phyloP scores from a whole-genome alignment of 2,329 filamentous ascomycete genomes.

The Verticillium klebahnii region DNA sequence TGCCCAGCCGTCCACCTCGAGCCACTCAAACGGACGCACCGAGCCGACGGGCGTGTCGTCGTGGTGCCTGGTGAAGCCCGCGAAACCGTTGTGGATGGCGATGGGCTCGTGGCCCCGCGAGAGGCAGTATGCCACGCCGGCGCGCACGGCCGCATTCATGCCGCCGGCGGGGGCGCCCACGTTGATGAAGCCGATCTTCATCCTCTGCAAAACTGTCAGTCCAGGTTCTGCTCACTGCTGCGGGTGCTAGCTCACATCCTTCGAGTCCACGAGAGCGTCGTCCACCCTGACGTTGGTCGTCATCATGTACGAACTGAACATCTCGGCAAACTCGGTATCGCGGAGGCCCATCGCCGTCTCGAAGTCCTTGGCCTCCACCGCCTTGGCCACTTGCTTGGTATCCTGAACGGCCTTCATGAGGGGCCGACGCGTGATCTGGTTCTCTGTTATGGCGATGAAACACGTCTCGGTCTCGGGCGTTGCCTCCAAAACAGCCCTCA shows the following conservation, averaged over 20 bases:
- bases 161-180: constrained; percentile 94
- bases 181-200: constrained; percentile 94
- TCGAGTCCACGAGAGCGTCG: constrained; percentile 58
- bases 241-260: constrained; percentile 52
- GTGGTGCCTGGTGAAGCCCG: constrained; percentile 87
- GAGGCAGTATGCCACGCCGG: constrained; percentile 87
- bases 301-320: constrained; percentile 85
- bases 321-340: constrained; percentile 90
- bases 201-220: constrained; percentile 49
- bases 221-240: too few species aligned
- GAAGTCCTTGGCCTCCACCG: constrained; percentile 83
- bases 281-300: constrained; percentile 80
- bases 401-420: constrained; percentile 83
- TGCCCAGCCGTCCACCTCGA: constrained; percentile 92
- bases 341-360: constrained; percentile 80
- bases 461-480: constrained; percentile 86
- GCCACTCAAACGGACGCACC: constrained; percentile 83
- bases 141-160: constrained; percentile 95
- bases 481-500: constrained; percentile 84
- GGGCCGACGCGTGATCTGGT: constrained; percentile 90
- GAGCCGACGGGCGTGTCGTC: constrained; percentile 75
- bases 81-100: constrained; percentile 95
- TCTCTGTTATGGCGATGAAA: constrained; percentile 95
- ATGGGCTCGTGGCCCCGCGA: constrained; percentile 88
- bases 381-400: constrained; percentile 78